Evolutionary conservation across 345 rosid species (phyloP), one percentile per base, ranked within the genome.

Genomic region (Atalantia buxifolia): DNA sequence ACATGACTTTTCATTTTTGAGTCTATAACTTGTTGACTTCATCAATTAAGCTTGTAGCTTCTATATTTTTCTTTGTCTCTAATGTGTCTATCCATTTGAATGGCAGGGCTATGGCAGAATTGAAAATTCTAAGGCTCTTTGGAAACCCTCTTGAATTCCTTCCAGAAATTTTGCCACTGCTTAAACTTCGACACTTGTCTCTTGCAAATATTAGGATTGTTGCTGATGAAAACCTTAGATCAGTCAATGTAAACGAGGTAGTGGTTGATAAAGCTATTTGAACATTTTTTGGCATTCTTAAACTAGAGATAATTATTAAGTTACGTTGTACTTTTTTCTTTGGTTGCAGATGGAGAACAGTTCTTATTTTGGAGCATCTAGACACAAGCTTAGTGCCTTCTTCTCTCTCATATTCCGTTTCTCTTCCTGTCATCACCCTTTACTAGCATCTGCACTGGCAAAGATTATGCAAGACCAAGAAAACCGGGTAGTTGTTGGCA

Each of bases 361-460:
- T 70, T 96, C 98, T 81, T 96, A 96, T 83, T 96, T 96, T 83
- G 98, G 92, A 38, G 89, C 98, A 80, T 92, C 99, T 79, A 87
- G 89, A 76, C 97, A 96, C 91, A 96, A 94, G 86, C 87, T 96
- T 27, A 96, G 99, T 84, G 98, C 98, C 71, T 96, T 96, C 88
- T 96, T 93, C 89, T 91, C 99, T 82, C 98, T 96, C 72, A 88
- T 96, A 86, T 96, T 96, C 82, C 98, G 98, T 72, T 96, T 92
- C 85, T 96, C 99, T 33, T 96, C 99, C 63, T 96, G 99, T 78
- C 98, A 96, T 83, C 99, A 96, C 84, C 98, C 98, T 83, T 89
- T 96, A 78, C 87, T 96, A 81, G 99, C 99, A 79, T 94, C 98
- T 83, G 92, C 99, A 24, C 79, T 96, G 87, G 98, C 90, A 83